These are phyloP conservation scores for Agroathelia rolfsii DNA, from an alignment of 1,284 basidiomycete species.

Conservation along the genomic window DNA sequence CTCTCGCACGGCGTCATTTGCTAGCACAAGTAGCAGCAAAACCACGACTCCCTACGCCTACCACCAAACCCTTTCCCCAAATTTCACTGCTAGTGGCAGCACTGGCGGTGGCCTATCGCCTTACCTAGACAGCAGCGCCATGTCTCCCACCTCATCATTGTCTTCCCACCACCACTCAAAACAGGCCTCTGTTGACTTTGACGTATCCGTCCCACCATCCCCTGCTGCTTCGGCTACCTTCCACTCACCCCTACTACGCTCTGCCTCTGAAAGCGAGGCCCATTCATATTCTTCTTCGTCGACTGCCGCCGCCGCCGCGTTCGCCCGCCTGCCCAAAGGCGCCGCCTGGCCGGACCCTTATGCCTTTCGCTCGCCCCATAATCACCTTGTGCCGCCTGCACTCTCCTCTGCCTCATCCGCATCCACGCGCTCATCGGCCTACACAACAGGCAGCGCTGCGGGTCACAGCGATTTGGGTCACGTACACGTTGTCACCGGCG, in stretches of 20 bases:
- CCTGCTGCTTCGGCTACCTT: too few relatives aligned
- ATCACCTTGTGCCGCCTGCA: constrained; percentile 31
- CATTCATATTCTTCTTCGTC: constrained; percentile 26
- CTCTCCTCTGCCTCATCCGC: constrained; percentile 59
- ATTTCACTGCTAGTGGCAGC: too few relatives aligned
- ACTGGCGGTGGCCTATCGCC: too few relatives aligned
- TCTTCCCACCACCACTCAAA: too few relatives aligned
- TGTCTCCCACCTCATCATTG: too few relatives aligned
- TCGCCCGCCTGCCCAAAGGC: constrained; percentile 27
- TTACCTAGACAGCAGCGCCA: too few relatives aligned
- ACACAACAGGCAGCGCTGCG: constrained; percentile 53
- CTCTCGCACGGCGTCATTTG: too few relatives aligned
- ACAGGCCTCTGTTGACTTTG: too few relatives aligned
- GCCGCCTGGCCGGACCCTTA: constrained; percentile 42
- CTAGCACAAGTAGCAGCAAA: too few relatives aligned
- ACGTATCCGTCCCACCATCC: too few relatives aligned
- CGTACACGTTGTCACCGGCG: constrained; percentile 52
- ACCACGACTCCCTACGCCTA: constrained; percentile 14
- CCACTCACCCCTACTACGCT: constrained; percentile 22
- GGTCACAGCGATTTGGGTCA: constrained; percentile 50
- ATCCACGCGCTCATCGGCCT: constrained; percentile 68
- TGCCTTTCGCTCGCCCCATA: constrained; percentile 22
- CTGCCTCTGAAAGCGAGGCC: constrained; percentile 29
- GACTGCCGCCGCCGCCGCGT: too few relatives aligned
- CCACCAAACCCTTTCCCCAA: constrained; percentile 12